These are phyloP conservation scores for Barnettozyma sucrosica DNA, from an alignment of 805 yeast species.

Conservation along the genomic window DNA sequence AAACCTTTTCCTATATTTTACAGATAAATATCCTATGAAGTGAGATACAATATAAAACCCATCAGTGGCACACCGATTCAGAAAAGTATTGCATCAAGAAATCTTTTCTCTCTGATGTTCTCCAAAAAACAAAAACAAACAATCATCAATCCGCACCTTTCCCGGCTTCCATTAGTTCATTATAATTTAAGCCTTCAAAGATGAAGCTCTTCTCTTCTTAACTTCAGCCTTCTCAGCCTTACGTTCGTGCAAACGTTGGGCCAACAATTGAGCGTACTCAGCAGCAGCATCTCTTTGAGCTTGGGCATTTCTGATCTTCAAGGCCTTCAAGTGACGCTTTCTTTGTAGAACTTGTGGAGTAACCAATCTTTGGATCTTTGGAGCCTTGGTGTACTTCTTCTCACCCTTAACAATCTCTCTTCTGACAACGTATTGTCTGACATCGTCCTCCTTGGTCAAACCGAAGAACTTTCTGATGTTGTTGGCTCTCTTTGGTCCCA, in stretches of 20 bases:
- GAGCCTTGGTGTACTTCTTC: constrained; percentile 98
- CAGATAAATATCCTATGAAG: constrained; percentile 11
- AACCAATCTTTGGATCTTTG: constrained; percentile 98
- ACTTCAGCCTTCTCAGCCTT: constrained; percentile 98
- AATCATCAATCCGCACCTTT: neutral
- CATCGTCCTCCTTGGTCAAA: constrained; percentile 88
- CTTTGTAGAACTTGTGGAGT: constrained; percentile 99
- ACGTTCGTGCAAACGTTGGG: constrained; percentile 96
- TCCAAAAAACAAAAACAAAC: constrained; percentile 6
- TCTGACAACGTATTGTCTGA: constrained; percentile 88
- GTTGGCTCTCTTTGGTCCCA: constrained; percentile 99
- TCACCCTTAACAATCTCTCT: constrained; percentile 98
- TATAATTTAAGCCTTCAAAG: constrained; percentile 71
- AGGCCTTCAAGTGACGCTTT: constrained; percentile 93
- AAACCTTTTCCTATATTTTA: constrained; percentile 8
- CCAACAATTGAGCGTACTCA: constrained; percentile 98
- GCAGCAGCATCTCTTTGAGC: constrained; percentile 99
- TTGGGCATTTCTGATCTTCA: constrained; percentile 95
- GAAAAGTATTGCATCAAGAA: constrained; percentile 6
- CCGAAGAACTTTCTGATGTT: constrained; percentile 99
- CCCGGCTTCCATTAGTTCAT: constrained; percentile 22
- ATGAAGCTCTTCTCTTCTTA: constrained; percentile 99
- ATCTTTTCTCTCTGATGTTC: constrained; percentile 5
- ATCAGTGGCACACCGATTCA: neutral
- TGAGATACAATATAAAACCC: constrained; percentile 6